phyloP scores from a whole-genome alignment of 306 rosid species.

The Corylus heterophylla region DNA sequence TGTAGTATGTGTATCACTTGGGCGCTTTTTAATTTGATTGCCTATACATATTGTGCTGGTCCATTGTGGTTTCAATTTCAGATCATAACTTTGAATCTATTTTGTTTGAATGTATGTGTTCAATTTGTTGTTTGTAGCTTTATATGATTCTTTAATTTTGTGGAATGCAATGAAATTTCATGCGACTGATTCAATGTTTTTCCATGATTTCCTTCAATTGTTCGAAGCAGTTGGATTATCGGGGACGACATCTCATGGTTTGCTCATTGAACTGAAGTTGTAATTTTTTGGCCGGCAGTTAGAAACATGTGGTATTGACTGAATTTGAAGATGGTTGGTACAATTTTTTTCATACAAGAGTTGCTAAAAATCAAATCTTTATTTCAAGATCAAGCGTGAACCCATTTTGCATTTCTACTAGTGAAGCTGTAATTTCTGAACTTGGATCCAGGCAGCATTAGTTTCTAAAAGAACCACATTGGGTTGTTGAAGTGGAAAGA shows the following conservation, averaged over 20 bases:
- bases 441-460: slow-evolving; percentile 5
- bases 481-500: background rate
- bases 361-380: background rate
- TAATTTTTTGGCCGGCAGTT: background rate
- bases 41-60: background rate
- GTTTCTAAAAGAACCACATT: background rate
- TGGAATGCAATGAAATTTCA: background rate
- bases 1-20: background rate
- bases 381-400: background rate
- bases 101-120: background rate
- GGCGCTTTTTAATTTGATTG: background rate
- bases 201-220: background rate
- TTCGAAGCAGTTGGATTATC: slow-evolving; percentile 13
- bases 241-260: slow-evolving; percentile 23
- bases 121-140: background rate
- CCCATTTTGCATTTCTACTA: background rate
- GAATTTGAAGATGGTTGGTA: background rate
- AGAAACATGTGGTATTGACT: background rate
- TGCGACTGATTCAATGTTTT: background rate
- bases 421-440: slow-evolving; percentile 2
- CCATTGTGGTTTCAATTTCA: background rate
- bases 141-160: background rate
- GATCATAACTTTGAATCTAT: background rate
- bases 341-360: background rate
- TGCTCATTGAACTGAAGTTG: background rate